phyloP scores from a whole-genome alignment of 306 rosid species.

The Acmispon strigosus region DNA sequence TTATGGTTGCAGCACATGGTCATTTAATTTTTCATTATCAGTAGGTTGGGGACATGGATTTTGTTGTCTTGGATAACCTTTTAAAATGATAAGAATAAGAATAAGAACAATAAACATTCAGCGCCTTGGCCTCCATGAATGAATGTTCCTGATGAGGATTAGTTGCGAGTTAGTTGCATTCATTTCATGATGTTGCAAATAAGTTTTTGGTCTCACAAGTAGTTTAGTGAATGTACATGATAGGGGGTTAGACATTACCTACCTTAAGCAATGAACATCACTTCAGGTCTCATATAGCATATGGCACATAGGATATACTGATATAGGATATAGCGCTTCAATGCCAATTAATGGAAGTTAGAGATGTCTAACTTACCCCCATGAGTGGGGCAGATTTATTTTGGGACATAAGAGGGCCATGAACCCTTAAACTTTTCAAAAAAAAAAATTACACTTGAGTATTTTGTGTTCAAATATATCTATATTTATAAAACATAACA shows the following conservation, averaged over 20 bases:
- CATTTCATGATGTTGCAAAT: background rate
- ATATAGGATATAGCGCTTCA: background rate
- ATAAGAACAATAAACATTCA: background rate
- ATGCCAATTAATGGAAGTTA: background rate
- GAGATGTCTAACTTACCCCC: no score
- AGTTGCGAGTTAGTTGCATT: background rate
- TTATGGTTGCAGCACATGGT: slow-evolving; percentile 23
- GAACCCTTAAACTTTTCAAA: no score
- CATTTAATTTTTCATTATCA: background rate
- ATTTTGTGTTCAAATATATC: no score
- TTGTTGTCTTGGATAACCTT: background rate
- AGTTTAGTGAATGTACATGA: background rate
- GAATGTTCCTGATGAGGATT: background rate
- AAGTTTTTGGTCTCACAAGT: background rate
- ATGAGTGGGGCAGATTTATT: no score
- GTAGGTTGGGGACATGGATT: background rate
- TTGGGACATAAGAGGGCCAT: no score
- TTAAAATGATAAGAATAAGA: background rate
- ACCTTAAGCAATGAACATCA: background rate
- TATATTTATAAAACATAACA: no score
- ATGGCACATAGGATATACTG: no score
- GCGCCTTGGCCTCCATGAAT: background rate
- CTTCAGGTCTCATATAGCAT: background rate
- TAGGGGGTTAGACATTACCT: background rate
- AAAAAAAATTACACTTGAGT: no score